Conservation (phyloP, 345 rosid species). For the Acer negundo region DNA sequence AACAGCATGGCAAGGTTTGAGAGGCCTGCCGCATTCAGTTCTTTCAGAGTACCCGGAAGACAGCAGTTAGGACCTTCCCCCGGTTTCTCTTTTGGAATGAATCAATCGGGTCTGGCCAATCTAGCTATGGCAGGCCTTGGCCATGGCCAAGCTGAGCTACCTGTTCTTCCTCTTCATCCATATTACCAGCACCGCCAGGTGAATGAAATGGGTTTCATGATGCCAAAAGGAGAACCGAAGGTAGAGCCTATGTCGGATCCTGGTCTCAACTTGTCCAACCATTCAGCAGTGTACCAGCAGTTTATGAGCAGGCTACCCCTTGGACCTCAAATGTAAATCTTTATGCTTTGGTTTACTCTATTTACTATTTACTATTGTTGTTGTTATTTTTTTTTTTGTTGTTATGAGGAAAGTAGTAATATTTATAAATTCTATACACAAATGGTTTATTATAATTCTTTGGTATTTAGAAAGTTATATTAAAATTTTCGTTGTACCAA, state of each 20-base stretch:
- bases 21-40: constrained; percentile 49
- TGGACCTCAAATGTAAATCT: constrained; percentile 62
- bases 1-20: constrained; percentile 60
- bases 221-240: constrained; percentile 84
- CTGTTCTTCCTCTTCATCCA: constrained; percentile 56
- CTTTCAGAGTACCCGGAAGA: constrained; percentile 67
- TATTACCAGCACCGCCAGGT: constrained; percentile 51
- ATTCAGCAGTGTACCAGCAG: constrained; percentile 66
- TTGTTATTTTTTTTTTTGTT: constrained; percentile 7
- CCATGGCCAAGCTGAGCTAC: constrained; percentile 61
- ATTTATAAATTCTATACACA: constrained; percentile 26
- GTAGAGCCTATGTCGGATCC: constrained; percentile 71
- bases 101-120: constrained; percentile 57
- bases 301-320: constrained; percentile 84
- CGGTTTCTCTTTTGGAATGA: constrained; percentile 70
- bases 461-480: background rate
- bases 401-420: constrained; percentile 30
- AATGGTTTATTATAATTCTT: constrained; percentile 7
- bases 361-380: constrained; percentile 6
- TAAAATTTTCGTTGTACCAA: background rate
- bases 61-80: constrained; percentile 66
- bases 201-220: constrained; percentile 58
- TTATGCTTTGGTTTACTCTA: background rate
- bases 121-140: constrained; percentile 71
- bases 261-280: constrained; percentile 53